Base-by-base conservation (phyloP, 2,329 filamentous ascomycete species). In the Ophiosphaerella narmari region DNA sequence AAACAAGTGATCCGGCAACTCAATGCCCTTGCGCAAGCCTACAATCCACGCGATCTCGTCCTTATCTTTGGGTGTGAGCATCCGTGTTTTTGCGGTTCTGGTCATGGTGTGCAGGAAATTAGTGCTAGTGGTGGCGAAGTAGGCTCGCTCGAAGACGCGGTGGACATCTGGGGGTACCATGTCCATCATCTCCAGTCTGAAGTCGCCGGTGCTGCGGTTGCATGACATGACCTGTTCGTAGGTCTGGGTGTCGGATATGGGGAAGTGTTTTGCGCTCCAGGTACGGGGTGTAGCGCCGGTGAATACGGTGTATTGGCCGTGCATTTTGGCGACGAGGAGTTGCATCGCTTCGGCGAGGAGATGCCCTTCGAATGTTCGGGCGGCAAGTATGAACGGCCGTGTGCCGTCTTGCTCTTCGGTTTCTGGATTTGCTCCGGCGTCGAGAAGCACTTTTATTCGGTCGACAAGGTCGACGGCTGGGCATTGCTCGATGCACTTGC, bases 361-460 rank as follows among this genome's bases (percentile, higher is more conserved):
- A 7, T 67, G 64, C 26, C 66, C 64, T 31, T 65, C 55, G 21
- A 71, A 62, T 1, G 48, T 60, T 11, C 63, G 62, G 3, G 65
- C 66, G 4, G 66, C 70, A 31, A 61, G 57, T 7, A 61, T 43
- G 36, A 66, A 68, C 2, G 63, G 66, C 16, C 52, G 56, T 3
- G 61, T 42, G 4, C 60, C 60, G 32, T 64, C 57, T 2, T 45
- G 13, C 18, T 63, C 62, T 43, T 54, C 55, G 9, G 55, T 39
- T 40, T 70, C 65, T 1, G 67, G 64, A 39, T 72, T 62, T 11
- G 69, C 70, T n/a, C 70, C 68, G 1, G 50, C 55, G 11, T 65
- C 53, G 4, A 73, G 59, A 11, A 73, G 60, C 9, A 62, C 43
- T 16, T 54, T 57, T 1, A 68, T 36, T n/a, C 67, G 44, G 1